Conservation (phyloP, 164 flowering plant genomes). For the Hamamelis virginiana region DNA sequence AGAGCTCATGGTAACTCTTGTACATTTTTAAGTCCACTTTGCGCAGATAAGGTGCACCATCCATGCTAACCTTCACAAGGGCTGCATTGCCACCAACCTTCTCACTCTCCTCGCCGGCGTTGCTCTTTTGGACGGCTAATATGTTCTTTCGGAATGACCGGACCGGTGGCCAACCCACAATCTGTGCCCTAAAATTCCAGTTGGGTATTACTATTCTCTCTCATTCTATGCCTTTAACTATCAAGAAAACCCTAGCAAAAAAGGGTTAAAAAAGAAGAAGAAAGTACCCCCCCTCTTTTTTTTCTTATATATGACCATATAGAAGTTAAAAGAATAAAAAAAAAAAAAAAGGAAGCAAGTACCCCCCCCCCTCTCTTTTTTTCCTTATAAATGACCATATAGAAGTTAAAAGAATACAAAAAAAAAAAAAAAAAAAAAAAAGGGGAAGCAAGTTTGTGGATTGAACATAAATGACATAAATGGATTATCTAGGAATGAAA, state of each 20-base stretch:
- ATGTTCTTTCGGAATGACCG: slow-evolving; percentile 69
- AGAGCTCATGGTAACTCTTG: slow-evolving; percentile 62
- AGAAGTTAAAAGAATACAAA: neutral
- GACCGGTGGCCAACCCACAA: slow-evolving; percentile 85
- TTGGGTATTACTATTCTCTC: neutral
- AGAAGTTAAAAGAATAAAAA: neutral
- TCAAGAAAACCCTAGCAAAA: no score
- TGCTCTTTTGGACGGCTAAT: slow-evolving; percentile 38
- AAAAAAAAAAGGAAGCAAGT: neutral
- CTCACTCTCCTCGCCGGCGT: slow-evolving; percentile 23
- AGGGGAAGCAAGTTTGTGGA: no score
- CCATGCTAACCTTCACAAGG: slow-evolving; percentile 76
- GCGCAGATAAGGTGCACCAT: slow-evolving; percentile 74
- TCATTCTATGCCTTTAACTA: no score
- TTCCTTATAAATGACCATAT: no score
- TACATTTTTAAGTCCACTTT: slow-evolving; percentile 72
- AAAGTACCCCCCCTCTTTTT: no score
- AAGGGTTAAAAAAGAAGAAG: no score
- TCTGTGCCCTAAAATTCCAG: slow-evolving; percentile 44
- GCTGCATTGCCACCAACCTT: slow-evolving; percentile 26
- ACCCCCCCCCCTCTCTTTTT: no score
- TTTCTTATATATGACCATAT: no score
- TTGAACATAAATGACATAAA: no score
- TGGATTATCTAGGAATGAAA: no score
- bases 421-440: no score